Evolutionary conservation across 1,284 basidiomycete species (phyloP), one percentile per base, ranked within the genome.

Genomic region (Earliella scabrosa): DNA sequence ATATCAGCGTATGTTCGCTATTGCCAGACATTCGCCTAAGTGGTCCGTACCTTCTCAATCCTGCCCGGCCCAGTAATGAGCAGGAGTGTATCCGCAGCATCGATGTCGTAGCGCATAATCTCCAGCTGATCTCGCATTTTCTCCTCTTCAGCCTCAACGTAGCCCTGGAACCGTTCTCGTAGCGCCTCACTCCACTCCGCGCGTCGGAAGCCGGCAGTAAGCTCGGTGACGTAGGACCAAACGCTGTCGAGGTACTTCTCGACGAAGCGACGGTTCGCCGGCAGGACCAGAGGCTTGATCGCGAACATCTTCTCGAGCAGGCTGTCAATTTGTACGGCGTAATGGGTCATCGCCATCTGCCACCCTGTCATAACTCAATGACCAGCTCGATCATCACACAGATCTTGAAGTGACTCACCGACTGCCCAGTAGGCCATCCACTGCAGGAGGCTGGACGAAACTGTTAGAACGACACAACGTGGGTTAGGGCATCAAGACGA

Each of bases 391-490:
- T 7, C 1, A 27, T 43, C n/a, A 38, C 18, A 5, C 2, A 10
- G 21, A n/a, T 13, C 14, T n/a, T 14, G 21, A 23, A 18, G 3
- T n/a, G 2, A 50, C 59, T 5, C 40, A 64, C 67, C 67, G 13
- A 66, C 45, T 1, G 67, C 65, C 67, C 67, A 68, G 38, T 68
- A 68, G 6, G 67, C 65, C 48, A 68, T 61, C 67, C 67, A 68
- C 18, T 65, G 66, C 2, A 63, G 60, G 5, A 68, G 51, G 29
- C 67, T 68, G 13, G 14, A n/a, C 20, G 9, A 18, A 54, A 7
- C 36, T 23, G 24, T 26, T 13, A 6, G 13, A 2, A 31, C 1
- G 11, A 10, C n/a, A 1, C 13, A 24, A 26, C 21, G 11, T 8
- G n/a, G 13, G 16, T 10, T 6, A 3, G 31, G 32, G 4, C 18